Percentiles rank a stretch among this genome's conserved stretches.
These are phyloP conservation scores for Viola pubescens DNA, from an alignment of 441 rosid genomes.

Conservation along the genomic window DNA sequence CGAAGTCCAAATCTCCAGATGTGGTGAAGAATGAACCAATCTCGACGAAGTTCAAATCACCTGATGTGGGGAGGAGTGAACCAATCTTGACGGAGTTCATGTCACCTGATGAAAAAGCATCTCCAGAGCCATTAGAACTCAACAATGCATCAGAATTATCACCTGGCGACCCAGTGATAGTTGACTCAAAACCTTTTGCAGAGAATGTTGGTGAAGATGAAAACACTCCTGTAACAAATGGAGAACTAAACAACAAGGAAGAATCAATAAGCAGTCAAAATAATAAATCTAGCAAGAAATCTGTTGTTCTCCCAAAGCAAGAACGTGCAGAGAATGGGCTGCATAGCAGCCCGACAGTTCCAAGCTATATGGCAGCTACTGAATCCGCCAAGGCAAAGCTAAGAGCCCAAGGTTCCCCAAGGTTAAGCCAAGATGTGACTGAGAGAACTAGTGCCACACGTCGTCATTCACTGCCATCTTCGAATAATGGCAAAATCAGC, in stretches of 20 bases:
- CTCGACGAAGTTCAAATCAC: slow-evolving; percentile 10
- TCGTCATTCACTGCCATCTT: slow-evolving; percentile 78
- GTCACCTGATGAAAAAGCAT: slow-evolving; percentile 31
- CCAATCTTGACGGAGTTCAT: slow-evolving; percentile 18
- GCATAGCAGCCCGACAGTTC: slow-evolving; percentile 59
- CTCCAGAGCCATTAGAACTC: slow-evolving; percentile 30
- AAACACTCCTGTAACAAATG: slow-evolving; percentile 35
- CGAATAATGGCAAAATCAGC: slow-evolving; percentile 52
- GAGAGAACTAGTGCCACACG: slow-evolving; percentile 52
- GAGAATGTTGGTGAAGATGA: slow-evolving; percentile 39
- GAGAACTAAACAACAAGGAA: slow-evolving; percentile 32
- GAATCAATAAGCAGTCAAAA: slow-evolving; percentile 41
- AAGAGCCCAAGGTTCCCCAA: slow-evolving; percentile 75
- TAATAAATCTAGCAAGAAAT: slow-evolving; percentile 45
- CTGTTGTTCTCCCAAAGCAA: slow-evolving; percentile 41
- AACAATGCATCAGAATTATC: slow-evolving; percentile 31
- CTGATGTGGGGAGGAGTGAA: slow-evolving; percentile 27
- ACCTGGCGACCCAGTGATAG: slow-evolving; percentile 22
- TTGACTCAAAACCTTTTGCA: slow-evolving; percentile 30
- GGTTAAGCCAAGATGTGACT: slow-evolving; percentile 49
- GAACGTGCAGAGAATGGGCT: slow-evolving; percentile 57
- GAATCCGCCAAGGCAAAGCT: slow-evolving; percentile 91
- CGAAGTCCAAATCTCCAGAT: slow-evolving; percentile 10
- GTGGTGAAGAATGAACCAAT: slow-evolving; percentile 27
- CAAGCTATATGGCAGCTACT: slow-evolving; percentile 97